Evolutionary conservation across 2,329 filamentous ascomycete species (phyloP).

Genomic region (Apiospora koreana): DNA sequence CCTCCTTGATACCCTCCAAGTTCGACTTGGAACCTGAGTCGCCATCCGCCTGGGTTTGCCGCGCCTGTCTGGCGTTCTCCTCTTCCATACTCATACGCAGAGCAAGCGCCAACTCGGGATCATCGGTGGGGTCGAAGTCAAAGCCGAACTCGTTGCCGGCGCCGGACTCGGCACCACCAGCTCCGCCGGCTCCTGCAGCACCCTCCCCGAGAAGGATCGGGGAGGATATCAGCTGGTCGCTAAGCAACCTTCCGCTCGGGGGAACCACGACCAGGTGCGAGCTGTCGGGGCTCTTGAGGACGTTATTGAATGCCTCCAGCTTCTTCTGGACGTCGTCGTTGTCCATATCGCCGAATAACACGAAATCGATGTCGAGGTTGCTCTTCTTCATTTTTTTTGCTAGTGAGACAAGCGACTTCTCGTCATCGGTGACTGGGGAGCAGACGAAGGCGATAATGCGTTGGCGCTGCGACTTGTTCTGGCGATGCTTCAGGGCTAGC

Average conservation of each 20-base stretch:
- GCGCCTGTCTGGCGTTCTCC: conserved; percentile 91
- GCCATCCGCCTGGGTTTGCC: conserved; percentile 76
- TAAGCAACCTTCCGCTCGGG: conserved; percentile 87
- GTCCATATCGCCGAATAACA: conserved; percentile 91
- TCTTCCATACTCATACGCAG: conserved; percentile 98
- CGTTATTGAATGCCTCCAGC: conserved; percentile 89
- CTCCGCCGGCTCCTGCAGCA: conserved; percentile 54
- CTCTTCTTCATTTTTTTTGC: conserved; percentile 99
- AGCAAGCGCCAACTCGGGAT: conserved; percentile 91
- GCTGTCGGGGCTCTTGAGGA: conserved; percentile 87
- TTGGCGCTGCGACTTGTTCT: conserved; percentile 96
- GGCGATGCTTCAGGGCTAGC: conserved; percentile 95
- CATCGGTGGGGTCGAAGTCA: conserved; percentile 85
- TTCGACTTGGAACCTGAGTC: conserved; percentile 71
- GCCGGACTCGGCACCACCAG: conserved; percentile 57
- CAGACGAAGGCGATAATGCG: conserved; percentile 97
- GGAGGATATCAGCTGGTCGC: conserved; percentile 85
- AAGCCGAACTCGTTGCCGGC: conserved; percentile 71
- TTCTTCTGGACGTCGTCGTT: conserved; percentile 89
- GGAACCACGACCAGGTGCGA: conserved; percentile 90
- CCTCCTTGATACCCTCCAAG: conserved; percentile 81
- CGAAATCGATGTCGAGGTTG: conserved; percentile 89
- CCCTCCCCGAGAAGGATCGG: conserved; percentile 88
- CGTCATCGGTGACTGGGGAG: conserved; percentile 85
- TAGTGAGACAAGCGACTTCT: conserved; percentile 84